Conservation (phyloP, 2,329 filamentous ascomycete species). For the Trichophyton benhamiae region DNA sequence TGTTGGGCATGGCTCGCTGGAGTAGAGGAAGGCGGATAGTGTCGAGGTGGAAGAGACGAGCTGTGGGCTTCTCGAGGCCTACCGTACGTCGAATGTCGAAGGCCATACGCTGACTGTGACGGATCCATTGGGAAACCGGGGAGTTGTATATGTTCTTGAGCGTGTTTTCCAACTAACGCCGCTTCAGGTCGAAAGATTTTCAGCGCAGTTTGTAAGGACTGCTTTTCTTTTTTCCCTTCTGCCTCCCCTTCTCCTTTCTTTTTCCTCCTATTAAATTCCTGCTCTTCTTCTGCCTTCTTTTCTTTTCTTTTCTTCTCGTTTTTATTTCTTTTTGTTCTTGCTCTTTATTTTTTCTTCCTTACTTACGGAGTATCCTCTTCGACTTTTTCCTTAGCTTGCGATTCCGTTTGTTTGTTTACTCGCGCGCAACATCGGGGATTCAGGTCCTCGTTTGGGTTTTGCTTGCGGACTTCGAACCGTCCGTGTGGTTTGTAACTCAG, state of each 20-base stretch:
- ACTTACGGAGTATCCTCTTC: background rate
- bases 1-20: background rate
- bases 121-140: background rate
- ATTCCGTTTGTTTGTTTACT: background rate
- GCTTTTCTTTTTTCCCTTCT: background rate
- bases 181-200: background rate
- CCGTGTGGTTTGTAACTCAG: background rate
- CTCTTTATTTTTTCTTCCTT: background rate
- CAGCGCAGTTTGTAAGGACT: background rate
- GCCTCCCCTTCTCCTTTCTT: background rate
- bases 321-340: background rate
- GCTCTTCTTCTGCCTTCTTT: background rate
- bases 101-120: slow-evolving; percentile 1
- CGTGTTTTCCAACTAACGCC: background rate
- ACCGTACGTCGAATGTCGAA: background rate
- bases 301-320: background rate
- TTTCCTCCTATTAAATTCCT: background rate
- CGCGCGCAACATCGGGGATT: background rate
- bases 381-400: background rate
- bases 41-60: background rate
- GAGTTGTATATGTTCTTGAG: background rate
- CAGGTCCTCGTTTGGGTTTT: background rate
- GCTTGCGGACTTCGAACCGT: background rate
- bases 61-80: background rate
- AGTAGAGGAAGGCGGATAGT: background rate